These are phyloP conservation scores for Nemania bipapillata DNA, from an alignment of 2,329 filamentous ascomycete species.

Conservation along the genomic window DNA sequence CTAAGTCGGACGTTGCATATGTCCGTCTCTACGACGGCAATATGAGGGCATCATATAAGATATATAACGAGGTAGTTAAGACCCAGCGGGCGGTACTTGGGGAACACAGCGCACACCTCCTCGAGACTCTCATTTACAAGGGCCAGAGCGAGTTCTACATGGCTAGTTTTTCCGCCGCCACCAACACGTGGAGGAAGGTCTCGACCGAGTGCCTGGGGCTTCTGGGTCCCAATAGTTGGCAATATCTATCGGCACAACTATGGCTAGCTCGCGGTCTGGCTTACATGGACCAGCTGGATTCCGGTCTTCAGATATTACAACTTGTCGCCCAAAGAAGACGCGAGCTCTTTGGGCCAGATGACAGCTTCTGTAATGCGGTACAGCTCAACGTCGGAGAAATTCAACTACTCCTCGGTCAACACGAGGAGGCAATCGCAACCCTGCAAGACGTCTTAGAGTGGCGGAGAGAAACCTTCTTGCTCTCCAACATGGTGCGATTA, in stretches of 20 bases:
- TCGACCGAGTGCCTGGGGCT: background rate
- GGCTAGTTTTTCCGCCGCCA: background rate
- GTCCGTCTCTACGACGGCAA: constrained; percentile 1
- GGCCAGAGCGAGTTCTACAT: constrained; percentile 9
- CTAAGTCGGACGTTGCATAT: constrained; percentile 1
- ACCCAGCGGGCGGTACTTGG: background rate
- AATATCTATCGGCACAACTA: constrained; percentile 6
- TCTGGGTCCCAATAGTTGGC: background rate
- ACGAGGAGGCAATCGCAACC: background rate
- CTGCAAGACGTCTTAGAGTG: background rate
- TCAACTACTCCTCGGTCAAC: background rate
- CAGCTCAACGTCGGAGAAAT: constrained; percentile 5
- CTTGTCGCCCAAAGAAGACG: background rate
- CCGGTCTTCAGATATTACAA: background rate
- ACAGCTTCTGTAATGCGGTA: background rate
- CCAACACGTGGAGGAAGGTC: background rate
- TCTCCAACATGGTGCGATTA: background rate
- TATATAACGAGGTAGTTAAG: background rate
- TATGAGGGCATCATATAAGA: background rate
- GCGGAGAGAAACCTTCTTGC: background rate
- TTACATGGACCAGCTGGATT: background rate
- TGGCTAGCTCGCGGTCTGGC: background rate
- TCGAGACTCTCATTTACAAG: background rate
- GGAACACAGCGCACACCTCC: background rate
- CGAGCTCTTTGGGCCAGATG: background rate